These are phyloP conservation scores for Daldinia loculata DNA, from an alignment of 495 filamentous ascomycete genomes.

Conservation along the genomic window DNA sequence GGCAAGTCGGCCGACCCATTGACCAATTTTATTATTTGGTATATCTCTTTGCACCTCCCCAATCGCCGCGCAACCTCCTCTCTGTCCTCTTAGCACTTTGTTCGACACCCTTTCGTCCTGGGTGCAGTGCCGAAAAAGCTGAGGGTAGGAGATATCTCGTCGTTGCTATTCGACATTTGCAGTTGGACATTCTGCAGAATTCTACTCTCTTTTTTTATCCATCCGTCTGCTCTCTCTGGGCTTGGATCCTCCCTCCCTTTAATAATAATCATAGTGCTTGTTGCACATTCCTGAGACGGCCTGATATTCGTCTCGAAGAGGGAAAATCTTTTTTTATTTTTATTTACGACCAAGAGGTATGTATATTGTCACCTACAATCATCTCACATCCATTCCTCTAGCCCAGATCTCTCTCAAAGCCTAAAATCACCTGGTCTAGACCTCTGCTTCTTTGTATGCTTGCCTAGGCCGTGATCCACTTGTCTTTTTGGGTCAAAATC, in stretches of 20 bases:
- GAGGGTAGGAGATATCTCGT: conserved; percentile 27
- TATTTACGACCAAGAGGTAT: conserved; percentile 27
- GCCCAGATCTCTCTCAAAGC: neutral
- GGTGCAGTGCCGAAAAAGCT: conserved; percentile 36
- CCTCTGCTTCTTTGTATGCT: conserved; percentile 26
- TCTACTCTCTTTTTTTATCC: neutral
- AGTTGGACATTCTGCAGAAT: neutral
- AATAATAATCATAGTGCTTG: conserved; percentile 28
- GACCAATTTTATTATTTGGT: conserved; percentile 43
- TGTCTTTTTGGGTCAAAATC: conserved; percentile 16
- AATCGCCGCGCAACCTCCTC: conserved; percentile 30
- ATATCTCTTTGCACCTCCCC: conserved; percentile 34
- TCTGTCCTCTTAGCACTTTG: conserved; percentile 31
- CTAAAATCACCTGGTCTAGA: conserved; percentile 3
- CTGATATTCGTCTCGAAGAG: conserved; percentile 15
- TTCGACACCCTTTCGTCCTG: conserved; percentile 30
- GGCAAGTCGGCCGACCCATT: conserved; percentile 24
- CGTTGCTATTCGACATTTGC: conserved; percentile 10
- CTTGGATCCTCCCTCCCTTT: conserved; percentile 12
- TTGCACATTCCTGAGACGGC: conserved; percentile 35
- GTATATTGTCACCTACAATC: conserved; percentile 19
- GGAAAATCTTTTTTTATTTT: neutral
- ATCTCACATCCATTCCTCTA: conserved; percentile 12
- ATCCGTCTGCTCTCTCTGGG: conserved; percentile 1
- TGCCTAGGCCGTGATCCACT: conserved; percentile 24